Conservation (phyloP, 1,139 yeast species). For the Scheffersomyces segobiensis region DNA sequence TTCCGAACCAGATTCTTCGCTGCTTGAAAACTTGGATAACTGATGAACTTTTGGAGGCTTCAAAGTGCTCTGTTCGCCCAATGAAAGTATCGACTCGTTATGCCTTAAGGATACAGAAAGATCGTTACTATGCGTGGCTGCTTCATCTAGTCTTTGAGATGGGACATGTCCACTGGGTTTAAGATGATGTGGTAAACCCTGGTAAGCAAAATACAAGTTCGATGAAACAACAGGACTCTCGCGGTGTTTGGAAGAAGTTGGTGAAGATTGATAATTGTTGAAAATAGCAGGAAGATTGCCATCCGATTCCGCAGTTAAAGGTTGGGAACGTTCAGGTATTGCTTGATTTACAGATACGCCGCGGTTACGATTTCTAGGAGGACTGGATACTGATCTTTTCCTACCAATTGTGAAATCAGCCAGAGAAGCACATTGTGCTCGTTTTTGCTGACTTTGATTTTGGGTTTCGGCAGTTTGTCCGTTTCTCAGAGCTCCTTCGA, state of each 20-base stretch:
- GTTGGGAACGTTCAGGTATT: slow-evolving; percentile 6
- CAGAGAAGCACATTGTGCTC: background rate
- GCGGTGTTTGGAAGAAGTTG: background rate
- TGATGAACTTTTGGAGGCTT: slow-evolving; percentile 26
- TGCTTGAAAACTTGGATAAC: slow-evolving; percentile 8
- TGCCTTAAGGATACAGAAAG: slow-evolving; percentile 42
- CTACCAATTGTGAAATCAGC: slow-evolving; percentile 18
- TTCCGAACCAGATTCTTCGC: slow-evolving; percentile 12
- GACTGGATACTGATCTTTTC: slow-evolving; percentile 26
- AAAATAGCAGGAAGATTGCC: slow-evolving; percentile 8
- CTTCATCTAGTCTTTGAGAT: slow-evolving; percentile 4
- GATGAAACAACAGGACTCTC: slow-evolving; percentile 37
- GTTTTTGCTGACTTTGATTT: background rate
- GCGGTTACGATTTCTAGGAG: slow-evolving; percentile 6
- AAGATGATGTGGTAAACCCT: slow-evolving; percentile 56
- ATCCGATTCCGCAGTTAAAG: slow-evolving; percentile 7
- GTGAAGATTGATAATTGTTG: slow-evolving; percentile 6
- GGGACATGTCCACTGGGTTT: slow-evolving; percentile 10
- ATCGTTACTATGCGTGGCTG: slow-evolving; percentile 17
- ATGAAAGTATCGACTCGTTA: slow-evolving; percentile 42
- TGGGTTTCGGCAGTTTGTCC: background rate
- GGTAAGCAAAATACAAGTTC: slow-evolving; percentile 53
- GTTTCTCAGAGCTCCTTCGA: background rate
- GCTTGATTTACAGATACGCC: slow-evolving; percentile 2
- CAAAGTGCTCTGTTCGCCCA: slow-evolving; percentile 17